Base-by-base conservation (phyloP, 352 stramenopile genomes). In the Poterioochromonas sp. region DNA sequence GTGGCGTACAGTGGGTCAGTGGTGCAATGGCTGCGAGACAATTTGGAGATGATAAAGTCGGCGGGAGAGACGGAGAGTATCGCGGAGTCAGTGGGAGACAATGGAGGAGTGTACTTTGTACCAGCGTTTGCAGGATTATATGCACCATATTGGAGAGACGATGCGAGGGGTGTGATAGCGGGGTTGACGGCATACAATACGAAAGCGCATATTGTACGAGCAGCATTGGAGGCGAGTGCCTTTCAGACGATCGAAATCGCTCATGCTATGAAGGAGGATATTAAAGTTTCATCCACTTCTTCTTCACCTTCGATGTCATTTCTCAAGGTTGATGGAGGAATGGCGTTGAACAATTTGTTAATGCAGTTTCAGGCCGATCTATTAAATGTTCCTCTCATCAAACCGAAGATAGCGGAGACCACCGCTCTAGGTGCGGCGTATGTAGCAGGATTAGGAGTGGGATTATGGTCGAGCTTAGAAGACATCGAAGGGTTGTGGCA, bases 301-400 rank as follows among this genome's bases (percentile, higher is more conserved):
- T 12, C 3, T 39, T 29, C 8, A 15, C 54, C 8, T 32, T n/a
- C n/a, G n/a, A 65, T 65, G 3, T 35, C 8, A 32, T 39, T 22
- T 29, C 87, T 99, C 63, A 94, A 95, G 83, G 95, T 98, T 0
- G 95, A 99, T 83, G 95, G 95, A 43, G 95, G 96, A 77, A 97
- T 97, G 86, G 95, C 96, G 26, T 88, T 90, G 64, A 98, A 98
- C 86, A 83, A 93, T 77, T 86, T 97, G 54, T 84, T 99, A 37
- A 97, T 99, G 92, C 95, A 99, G 83, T 98, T 98, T 86, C 94
- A 99, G 86, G 69, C 91, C 54, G 93, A 99, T 82, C 90, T 98
- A 35, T 86, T 97, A 37, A 90, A 95, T 79, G 90, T 93, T 62
- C 86, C 89, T 0, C 94, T 99, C 2, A 86, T 98, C 11, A 90